Evolutionary conservation across 1,139 yeast species (phyloP), one percentile per base, ranked within the genome.

Genomic region (Suhomyces atakaporum): DNA sequence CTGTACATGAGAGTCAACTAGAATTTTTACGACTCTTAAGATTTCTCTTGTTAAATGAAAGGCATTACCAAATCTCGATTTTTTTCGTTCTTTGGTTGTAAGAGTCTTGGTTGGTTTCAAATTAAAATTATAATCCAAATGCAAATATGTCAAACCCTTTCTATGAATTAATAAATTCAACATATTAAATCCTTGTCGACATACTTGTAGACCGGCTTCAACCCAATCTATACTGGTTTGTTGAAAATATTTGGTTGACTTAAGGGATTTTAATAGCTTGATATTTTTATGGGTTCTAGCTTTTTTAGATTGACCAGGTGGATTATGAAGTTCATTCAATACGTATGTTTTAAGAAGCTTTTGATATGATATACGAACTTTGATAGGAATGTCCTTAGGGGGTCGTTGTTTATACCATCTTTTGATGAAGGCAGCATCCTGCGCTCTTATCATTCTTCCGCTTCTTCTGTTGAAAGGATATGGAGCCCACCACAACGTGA

Each of bases 171-270:
- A 66, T 25, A 94, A 66, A 55, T 90, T 92, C 29, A 94, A 72
- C 96, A 92, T 90, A 49, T 89, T 90, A 58, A 84, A 87, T 1
- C 98, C 98, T 59, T 94, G 99, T 24, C 81, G 76, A 53, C 96
- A 86, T 1, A 94, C 80, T 60, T 92, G 98, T 38, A 92, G 64
- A 18, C 97, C 98, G 1, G 97, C 98, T 58, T 94, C 99, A 1
- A 92, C 94, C 99, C 99, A 94, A 58, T 92, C 98, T 33, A 92
- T 82, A 0, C 89, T 75, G 0, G 98, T 92, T 52, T 85, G 84
- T 53, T 89, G 96, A 62, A 94, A 94, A 58, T 79, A 94, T 50
- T 87, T 89, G 0, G 98, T 92, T 27, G 75, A 70, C 43, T 79
- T 80, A 44, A 94, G 72, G 27, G 81, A 74, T 45, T 79, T 79